A percentile compares a stretch with the other conserved stretches of the same genome.
These are phyloP conservation scores for Pyrenula massariospora DNA, from an alignment of 495 filamentous ascomycete species.

Conservation along the genomic window DNA sequence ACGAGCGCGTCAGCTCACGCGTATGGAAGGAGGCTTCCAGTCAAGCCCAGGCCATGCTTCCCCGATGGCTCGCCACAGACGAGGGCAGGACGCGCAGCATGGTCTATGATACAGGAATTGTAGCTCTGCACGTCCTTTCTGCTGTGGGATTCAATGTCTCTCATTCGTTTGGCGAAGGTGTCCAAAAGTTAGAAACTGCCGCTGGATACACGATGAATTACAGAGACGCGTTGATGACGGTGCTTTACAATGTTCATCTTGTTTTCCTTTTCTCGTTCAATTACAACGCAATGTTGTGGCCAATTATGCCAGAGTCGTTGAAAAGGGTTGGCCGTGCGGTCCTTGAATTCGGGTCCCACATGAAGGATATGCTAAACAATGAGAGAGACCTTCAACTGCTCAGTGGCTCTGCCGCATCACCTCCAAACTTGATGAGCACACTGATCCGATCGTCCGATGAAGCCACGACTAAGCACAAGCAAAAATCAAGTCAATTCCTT, in stretches of 20 bases:
- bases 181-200: conserved; percentile 1
- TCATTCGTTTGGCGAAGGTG: conserved; percentile 17
- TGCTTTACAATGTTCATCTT: conserved; percentile 11
- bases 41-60: conserved; percentile 17
- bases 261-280: conserved; percentile 3
- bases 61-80: conserved; percentile 19
- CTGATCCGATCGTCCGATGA: conserved; percentile 9
- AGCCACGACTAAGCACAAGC: neutral
- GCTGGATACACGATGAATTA: conserved; percentile 8
- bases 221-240: conserved; percentile 12
- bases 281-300: conserved; percentile 7
- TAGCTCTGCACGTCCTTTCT: conserved; percentile 33
- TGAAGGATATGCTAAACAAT: conserved; percentile 7
- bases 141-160: conserved; percentile 29
- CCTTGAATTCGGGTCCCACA: conserved; percentile 9
- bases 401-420: neutral
- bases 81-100: conserved; percentile 7
- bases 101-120: conserved; percentile 24
- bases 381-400: conserved; percentile 1
- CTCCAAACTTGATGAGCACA: conserved; percentile 7
- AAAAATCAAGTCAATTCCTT: conserved; percentile 8
- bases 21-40: conserved; percentile 29
- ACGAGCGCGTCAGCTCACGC: conserved; percentile 32
- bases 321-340: conserved; percentile 3
- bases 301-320: conserved; percentile 3